Evolutionary conservation across 1,139 yeast genomes (phyloP).

Genomic region (Saccharomyces pastorianus): DNA sequence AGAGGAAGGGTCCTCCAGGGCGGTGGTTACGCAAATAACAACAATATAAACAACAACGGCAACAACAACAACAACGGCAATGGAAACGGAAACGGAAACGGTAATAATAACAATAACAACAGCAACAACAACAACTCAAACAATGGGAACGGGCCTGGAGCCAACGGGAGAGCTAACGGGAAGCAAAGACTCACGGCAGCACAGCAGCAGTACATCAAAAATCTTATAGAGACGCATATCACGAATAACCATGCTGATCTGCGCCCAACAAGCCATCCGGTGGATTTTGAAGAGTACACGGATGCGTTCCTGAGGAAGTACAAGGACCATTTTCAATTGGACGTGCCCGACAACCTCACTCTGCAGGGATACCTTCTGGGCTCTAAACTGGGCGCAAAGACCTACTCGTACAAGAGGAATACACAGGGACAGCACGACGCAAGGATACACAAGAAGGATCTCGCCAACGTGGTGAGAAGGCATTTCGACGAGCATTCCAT

Average conservation of each 20-base stretch:
- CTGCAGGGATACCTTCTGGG: slow-evolving; percentile 28
- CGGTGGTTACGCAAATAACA: slow-evolving; percentile 14
- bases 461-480: slow-evolving; percentile 23
- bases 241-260: slow-evolving; percentile 27
- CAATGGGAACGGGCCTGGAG: slow-evolving; percentile 1
- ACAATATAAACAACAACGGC: slow-evolving; percentile 6
- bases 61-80: neutral
- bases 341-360: slow-evolving; percentile 27
- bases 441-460: slow-evolving; percentile 23
- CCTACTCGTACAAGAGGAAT: slow-evolving; percentile 24
- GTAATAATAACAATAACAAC: no score
- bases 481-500: slow-evolving; percentile 25
- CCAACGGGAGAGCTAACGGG: slow-evolving; percentile 12
- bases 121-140: slow-evolving; percentile 3
- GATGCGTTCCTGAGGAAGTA: slow-evolving; percentile 30
- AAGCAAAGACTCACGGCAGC: slow-evolving; percentile 28
- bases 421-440: slow-evolving; percentile 16
- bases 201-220: slow-evolving; percentile 30
- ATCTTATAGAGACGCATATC: slow-evolving; percentile 23
- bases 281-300: slow-evolving; percentile 26
- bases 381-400: slow-evolving; percentile 28
- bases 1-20: slow-evolving; percentile 12
- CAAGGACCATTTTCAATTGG: slow-evolving; percentile 27
- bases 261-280: slow-evolving; percentile 17
- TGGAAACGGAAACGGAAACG: no score